phyloP scores from a whole-genome alignment of 208 protist species.

The Crithidia sp. region DNA sequence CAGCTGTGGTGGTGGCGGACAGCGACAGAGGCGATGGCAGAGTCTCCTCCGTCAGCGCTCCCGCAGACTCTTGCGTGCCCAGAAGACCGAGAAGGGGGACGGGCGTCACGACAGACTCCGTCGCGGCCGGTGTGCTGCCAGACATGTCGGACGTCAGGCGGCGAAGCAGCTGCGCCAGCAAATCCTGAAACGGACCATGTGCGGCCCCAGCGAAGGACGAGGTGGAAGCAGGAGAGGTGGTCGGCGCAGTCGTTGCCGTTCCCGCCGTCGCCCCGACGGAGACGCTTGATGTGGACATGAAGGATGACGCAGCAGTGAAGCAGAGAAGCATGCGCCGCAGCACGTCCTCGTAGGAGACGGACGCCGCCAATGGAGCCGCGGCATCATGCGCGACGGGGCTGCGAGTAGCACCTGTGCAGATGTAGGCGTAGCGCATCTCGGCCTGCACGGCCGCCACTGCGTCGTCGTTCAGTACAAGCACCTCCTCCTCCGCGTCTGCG shows the following conservation, averaged over 20 bases:
- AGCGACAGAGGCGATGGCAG: neutral
- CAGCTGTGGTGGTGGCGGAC: neutral
- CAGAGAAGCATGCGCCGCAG: constrained; percentile 33
- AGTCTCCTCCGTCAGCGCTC: neutral
- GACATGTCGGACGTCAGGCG: constrained; percentile 5
- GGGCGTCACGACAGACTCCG: neutral
- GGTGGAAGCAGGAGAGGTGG: neutral
- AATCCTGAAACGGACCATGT: constrained; percentile 13
- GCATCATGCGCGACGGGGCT: neutral
- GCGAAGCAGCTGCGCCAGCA: constrained; percentile 27
- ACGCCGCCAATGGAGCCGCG: neutral
- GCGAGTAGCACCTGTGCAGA: constrained; percentile 3
- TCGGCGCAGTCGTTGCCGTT: neutral
- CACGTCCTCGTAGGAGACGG: constrained; percentile 24
- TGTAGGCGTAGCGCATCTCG: constrained; percentile 36
- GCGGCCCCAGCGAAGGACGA: constrained; percentile 1
- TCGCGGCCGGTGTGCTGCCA: neutral
- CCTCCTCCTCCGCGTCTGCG: neutral
- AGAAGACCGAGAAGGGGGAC: too few relatives aligned
- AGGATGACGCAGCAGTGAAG: constrained; percentile 24
- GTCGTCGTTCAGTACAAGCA: constrained; percentile 20
- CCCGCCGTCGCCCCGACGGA: neutral
- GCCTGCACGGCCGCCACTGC: constrained; percentile 36
- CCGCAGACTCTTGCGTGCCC: neutral
- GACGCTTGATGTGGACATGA: constrained; percentile 18